Evolutionary conservation across 23 red algal species (phyloP), one percentile per base, ranked within the genome.

Genomic region (Gracilariopsis chorda): DNA sequence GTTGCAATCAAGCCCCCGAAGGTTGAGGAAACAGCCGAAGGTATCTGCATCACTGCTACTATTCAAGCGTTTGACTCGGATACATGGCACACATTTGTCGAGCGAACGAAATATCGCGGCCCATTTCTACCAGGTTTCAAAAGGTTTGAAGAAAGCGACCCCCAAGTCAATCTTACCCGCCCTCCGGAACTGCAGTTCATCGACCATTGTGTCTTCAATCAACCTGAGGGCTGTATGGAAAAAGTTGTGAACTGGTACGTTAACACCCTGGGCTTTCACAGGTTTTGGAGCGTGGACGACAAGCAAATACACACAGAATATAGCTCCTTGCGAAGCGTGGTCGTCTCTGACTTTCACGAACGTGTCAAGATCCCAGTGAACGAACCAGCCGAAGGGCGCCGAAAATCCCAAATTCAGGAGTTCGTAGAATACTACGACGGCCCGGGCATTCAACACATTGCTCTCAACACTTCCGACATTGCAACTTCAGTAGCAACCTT

Each of bases 211-310:
- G 97, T 99, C 21, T 89, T 75, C 32, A 99, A 99, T 69, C 91
- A 96, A 51, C 72, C 74, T 41, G 97, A 99, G 24, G 87, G 92
- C 41, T 86, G 65, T 25, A 94, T 99, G 88, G 89, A 99, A 13
- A 43, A 47, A 55, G 93, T 94, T 0, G 97, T 94, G 7, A 14
- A 79, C 23, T 99, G 97, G 93, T 99, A 99, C 70, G 89, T 84
- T 24, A 59, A 84, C 9, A 88, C 49, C 5, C 77, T 99, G 27
- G 89, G 84, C 16, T 99, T 96, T 78, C 97, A 96, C 39, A 88
- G 97, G 27, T 99, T 99, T 81, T 99, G 97, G 97, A 93, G 93
- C 34, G 93, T 96, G 25, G 97, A 99, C 68, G 97, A 99, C 75
- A 90, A 73, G 65, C 93, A 95, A 56, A 75, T 99, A 34, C 97